Evolutionary conservation across 106 monocot species (phyloP), one percentile per base, ranked within the genome.

Genomic region (Dioscorea alata): DNA sequence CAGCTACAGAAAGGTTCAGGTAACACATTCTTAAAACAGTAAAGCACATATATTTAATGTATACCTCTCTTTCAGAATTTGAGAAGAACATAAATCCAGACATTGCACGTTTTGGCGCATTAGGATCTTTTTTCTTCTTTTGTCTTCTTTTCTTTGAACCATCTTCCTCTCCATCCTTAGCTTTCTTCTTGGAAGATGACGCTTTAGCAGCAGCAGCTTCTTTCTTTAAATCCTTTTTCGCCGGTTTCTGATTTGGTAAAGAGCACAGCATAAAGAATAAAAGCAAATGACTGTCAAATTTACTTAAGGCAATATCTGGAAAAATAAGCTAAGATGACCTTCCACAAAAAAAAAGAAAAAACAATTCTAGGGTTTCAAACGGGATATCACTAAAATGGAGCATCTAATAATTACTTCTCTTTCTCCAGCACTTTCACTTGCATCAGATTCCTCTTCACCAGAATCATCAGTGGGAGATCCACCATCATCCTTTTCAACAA

Each of bases 31-130:
- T 42, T 42, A 42, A 10, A 42, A 42, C 42, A 42, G 42, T 42
- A 42, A 6, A 42, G 0, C 42, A 42, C 42, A 42, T 0, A 42
- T 42, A 42, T 42, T 42, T 42, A 42, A 1, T 42, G 42, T 5
- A 42, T 81, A 88, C 92, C 20, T 88, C 88, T 88, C 99, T 85
- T 83, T 99, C 99, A 65, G 87, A 64, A 73, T 93, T 93, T 68
- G 99, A 93, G 71, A 90, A 99, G 64, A 90, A 90, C 99, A 99
- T 92, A 73, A 99, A 93, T 49, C 82, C 93, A 58, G 90, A 89
- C 93, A 99, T 73, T 50, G 90, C 99, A 64, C 99, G 90, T 69
- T 99, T 99, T 61, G 93, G 99, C 53, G 99, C 99, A 72, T 90
- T 88, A 42, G 99, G 93, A 78, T 99, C 99, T 69, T 93, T 99